Base-by-base conservation (phyloP, 805 yeast genomes). In the Suhomyces tanzawaensis region DNA sequence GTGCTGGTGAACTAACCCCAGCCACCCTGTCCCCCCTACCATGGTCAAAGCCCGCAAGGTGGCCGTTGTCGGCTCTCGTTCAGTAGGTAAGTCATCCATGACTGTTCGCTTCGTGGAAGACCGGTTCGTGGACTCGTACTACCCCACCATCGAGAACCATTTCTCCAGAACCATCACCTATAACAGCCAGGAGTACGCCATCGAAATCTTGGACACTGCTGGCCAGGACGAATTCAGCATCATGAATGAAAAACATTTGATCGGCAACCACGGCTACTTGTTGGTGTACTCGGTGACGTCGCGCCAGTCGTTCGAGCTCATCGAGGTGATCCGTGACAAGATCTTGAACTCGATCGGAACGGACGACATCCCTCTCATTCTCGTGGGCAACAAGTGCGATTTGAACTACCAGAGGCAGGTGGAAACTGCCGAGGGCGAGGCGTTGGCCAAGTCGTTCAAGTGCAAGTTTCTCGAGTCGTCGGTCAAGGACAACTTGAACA, bases 161-260 rank as follows among this genome's bases (percentile, higher is more conserved):
- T 85, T 85, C 61, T 72, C 80, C 55, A 87, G 85, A 57, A 71
- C 73, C 24, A 72, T 88, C 53, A 72, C 71, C 41, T 77, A 82
- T 58, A 77, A 83, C 44, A 84, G 83, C 44, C 82, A 80, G 49
- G 85, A 82, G 37, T 89, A 84, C 57, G 81, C 81, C 37, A 77
- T 90, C 18, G 96, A 88, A 58, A 85, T 89, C 37, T 67, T 88
- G 43, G 97, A 89, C 55, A 89, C 96, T 0, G 95, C 96, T 1
- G 96, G 96, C 6, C 95, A 87, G 66, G 96, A 88, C 60, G 95
- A 88, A 66, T 85, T 82, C 57, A 77, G 87, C 34, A 78, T 85
- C 46, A 75, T 89, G 62, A 85, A 80, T 51, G 87, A 85, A 59
- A 84, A 85, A 49, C 82, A 85, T 39, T 64, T 86, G 34, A 82